Base-by-base conservation (phyloP, 768 basidiomycete species). In the Leccinum aurantiacum region DNA sequence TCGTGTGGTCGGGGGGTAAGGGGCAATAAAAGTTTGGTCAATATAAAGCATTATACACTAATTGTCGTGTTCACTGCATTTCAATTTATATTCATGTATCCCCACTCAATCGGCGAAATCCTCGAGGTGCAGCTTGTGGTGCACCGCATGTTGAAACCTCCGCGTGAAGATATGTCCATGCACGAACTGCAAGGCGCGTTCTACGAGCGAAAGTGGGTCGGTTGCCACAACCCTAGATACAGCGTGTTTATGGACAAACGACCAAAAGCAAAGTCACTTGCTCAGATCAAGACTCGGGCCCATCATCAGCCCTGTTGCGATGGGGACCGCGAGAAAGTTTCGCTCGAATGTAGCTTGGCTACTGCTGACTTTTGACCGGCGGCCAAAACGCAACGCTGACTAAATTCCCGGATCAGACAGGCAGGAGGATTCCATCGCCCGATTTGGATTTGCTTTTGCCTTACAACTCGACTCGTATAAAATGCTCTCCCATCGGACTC, bases 31-130 rank as follows among this genome's bases (percentile, higher is more conserved):
- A 46, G n/a, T 46, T 44, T 11, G 53, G 56, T 50, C 56, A 56
- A 54, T 53, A n/a, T 57, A 63, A 56, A 58, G 52, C 62, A 57
- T 54, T 59, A 59, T 60, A 59, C 33, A 55, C 57, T 71, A 66
- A 67, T 38, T 31, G 57, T 60, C 62, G 48, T 72, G 60, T 67
- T 57, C 57, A 68, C 58, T 54, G 63, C 66, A 66, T 65, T 63
- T 25, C 63, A 72, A 74, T 73, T 49, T 54, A 74, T 58, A 17
- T 56, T 53, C 53, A 63, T 46, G 54, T 51, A 74, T 73, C 73
- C 73, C 72, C 68, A 46, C 72, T 73, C 72, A 65, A 62, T 6
- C 37, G 37, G 25, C 56, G 53, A 11, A n/a, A 27, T 37, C 56
- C 11, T 38, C 48, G 29, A 14, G 31, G 53, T n/a, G 33, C n/a